phyloP scores from a whole-genome alignment of 2,329 filamentous ascomycete species.

The Teratosphaeria destructans region DNA sequence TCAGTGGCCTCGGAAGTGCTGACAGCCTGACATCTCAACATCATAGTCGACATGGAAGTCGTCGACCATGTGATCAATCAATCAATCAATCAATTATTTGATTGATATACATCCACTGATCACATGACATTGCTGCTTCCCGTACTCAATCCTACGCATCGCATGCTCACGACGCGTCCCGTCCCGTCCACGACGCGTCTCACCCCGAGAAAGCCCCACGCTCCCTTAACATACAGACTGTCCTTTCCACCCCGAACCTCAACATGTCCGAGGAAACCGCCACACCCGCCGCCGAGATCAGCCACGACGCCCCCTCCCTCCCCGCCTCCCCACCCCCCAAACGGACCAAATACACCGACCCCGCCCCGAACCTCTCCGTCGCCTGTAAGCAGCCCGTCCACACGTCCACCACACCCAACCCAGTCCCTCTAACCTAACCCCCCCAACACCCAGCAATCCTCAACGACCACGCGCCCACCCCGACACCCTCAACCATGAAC shows the following conservation, averaged over 20 bases:
- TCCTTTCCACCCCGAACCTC: background rate
- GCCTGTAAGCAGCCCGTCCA: slow-evolving; percentile 17
- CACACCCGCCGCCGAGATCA: slow-evolving; percentile 20
- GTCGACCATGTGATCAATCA: too few species aligned
- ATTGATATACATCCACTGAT: too few species aligned
- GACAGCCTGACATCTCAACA: too few species aligned
- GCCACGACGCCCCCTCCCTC: slow-evolving; percentile 45
- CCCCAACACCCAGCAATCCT: slow-evolving; percentile 20
- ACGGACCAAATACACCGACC: slow-evolving; percentile 57
- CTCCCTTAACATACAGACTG: background rate
- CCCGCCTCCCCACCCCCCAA: slow-evolving; percentile 69
- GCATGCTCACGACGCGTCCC: background rate
- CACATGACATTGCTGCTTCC: background rate
- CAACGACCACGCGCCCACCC: slow-evolving; percentile 26
- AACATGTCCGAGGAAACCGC: slow-evolving; percentile 19
- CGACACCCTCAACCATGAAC: slow-evolving; percentile 15
- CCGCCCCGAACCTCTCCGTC: slow-evolving; percentile 26
- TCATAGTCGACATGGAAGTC: too few species aligned
- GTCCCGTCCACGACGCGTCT: background rate
- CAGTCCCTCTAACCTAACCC: background rate
- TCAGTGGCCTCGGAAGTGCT: too few species aligned
- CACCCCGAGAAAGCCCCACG: background rate
- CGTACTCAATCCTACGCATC: background rate
- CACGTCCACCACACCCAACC: background rate
- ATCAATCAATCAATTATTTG: too few species aligned